Conservation (phyloP, 345 rosid genomes). For the Linum usitatissimum region DNA sequence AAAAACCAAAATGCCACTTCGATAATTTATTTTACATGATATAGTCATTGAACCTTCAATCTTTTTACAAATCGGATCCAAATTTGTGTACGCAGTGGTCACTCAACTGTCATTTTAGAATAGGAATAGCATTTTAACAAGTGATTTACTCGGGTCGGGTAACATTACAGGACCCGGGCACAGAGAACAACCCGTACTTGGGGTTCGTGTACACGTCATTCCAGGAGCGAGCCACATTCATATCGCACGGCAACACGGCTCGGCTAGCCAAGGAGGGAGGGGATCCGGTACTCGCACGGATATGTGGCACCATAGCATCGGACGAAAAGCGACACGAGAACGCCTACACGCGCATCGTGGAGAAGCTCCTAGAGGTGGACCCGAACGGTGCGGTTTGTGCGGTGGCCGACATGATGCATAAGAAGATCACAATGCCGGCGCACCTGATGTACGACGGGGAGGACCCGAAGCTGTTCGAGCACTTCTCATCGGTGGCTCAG, state of each 20-base stretch:
- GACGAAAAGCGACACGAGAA: constrained; percentile 67
- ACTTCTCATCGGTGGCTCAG: constrained; percentile 57
- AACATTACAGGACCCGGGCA: constrained; percentile 42
- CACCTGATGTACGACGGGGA: constrained; percentile 54
- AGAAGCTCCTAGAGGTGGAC: constrained; percentile 57
- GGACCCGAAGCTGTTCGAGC: constrained; percentile 46
- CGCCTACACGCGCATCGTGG: constrained; percentile 44
- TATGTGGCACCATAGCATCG: constrained; percentile 62
- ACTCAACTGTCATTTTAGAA: too few relatives aligned
- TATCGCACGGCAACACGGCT: constrained; percentile 78
- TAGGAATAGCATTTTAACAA: too few relatives aligned
- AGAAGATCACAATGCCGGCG: constrained; percentile 63
- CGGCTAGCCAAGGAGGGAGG: constrained; percentile 46
- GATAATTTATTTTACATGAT: too few relatives aligned
- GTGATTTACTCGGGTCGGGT: too few relatives aligned
- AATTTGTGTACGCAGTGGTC: too few relatives aligned
- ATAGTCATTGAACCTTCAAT: too few relatives aligned
- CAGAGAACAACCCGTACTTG: constrained; percentile 66
- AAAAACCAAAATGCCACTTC: too few relatives aligned
- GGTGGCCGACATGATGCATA: constrained; percentile 52
- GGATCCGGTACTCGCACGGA: constrained; percentile 46
- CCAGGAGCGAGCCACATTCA: constrained; percentile 77
- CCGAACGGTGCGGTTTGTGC: constrained; percentile 37
- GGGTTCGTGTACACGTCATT: constrained; percentile 82
- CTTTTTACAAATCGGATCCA: too few relatives aligned